A percentile compares a stretch with the other conserved stretches of the same genome.
phyloP scores from a whole-genome alignment of 129 eudicot species.

The Cynara cardunculus region DNA sequence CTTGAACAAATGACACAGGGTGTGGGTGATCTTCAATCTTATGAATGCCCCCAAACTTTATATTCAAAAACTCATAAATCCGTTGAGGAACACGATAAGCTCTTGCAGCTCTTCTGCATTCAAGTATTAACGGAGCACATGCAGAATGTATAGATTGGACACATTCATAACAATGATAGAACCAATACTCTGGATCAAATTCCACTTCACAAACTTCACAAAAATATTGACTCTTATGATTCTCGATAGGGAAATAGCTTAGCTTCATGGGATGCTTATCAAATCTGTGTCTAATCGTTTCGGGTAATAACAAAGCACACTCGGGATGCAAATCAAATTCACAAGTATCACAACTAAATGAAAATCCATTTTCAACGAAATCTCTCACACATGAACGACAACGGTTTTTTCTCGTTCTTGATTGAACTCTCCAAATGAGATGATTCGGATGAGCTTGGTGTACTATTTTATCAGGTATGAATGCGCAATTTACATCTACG shows the following conservation, averaged over 20 bases:
- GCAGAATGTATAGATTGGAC: neutral
- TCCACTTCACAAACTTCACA: slow-evolving; percentile 13
- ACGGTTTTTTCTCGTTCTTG: too few relatives aligned
- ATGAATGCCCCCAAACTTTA: slow-evolving; percentile 2
- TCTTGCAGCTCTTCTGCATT: neutral
- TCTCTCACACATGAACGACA: neutral
- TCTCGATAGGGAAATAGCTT: neutral
- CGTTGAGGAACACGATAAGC: neutral
- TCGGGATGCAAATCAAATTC: neutral
- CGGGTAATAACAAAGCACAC: slow-evolving; percentile 5
- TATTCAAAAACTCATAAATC: neutral
- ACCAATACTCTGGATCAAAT: neutral
- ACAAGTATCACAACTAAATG: neutral
- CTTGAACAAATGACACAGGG: neutral
- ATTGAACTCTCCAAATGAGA: neutral
- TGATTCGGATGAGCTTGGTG: slow-evolving; percentile 9
- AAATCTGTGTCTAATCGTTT: neutral
- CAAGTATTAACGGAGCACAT: neutral
- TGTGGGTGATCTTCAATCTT: neutral
- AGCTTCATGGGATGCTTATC: slow-evolving; percentile 7
- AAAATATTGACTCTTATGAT: neutral
- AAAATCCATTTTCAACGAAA: too few relatives aligned
- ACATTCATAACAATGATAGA: slow-evolving; percentile 2
- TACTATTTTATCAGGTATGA: slow-evolving; percentile 3
- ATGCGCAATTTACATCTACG: neutral